Evolutionary conservation across 129 eudicot species (phyloP), one percentile per base, ranked within the genome.

Genomic region (Gnaphalium uliginosum): DNA sequence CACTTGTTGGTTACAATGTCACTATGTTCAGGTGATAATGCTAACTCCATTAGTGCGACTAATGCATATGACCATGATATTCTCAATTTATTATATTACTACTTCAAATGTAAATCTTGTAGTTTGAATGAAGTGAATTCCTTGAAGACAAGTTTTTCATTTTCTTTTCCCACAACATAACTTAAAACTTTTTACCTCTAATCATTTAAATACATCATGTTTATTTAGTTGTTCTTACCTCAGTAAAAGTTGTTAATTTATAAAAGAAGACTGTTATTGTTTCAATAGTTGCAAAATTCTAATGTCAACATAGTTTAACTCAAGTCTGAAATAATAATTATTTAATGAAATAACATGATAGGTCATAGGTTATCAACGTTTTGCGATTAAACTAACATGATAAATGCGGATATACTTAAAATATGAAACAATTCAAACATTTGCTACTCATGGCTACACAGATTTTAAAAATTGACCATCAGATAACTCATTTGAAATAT

Each of bases 231-330:
- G 15, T 11, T 6, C 26, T 66, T 66, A 66, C 17, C 71, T 66
- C 71, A 26, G 71, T 35, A n/a, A 33, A 4, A 43, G 13, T 14
- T 13, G 5, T 43, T 43, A 2, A 18, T 14, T 43, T 2, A 43
- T 11, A 11, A 13, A 43, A 43, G 5, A 43, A 13, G 51, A 43
- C 51, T 13, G 4, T 43, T 8, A 33, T 9, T 2, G 4, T 22
- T 22, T 58, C 11, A 22, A 58, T 2, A 21, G 46, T 41, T 46
- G 10, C 2, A 2, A 26, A 64, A 75, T 1, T 27, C 10, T 25
- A 63, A 61, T 65, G 27, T 74, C 61, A 74, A 62, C 48, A 48
- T 41, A 23, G 77, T 58, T 57, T 22, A 72, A 73, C 69, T 25
- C 48, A 73, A 37, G 60, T 37, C 26, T 26, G 27, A 41, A 18